These are phyloP conservation scores for Cairneyella variabilis DNA, from an alignment of 495 filamentous ascomycete genomes.

Conservation along the genomic window DNA sequence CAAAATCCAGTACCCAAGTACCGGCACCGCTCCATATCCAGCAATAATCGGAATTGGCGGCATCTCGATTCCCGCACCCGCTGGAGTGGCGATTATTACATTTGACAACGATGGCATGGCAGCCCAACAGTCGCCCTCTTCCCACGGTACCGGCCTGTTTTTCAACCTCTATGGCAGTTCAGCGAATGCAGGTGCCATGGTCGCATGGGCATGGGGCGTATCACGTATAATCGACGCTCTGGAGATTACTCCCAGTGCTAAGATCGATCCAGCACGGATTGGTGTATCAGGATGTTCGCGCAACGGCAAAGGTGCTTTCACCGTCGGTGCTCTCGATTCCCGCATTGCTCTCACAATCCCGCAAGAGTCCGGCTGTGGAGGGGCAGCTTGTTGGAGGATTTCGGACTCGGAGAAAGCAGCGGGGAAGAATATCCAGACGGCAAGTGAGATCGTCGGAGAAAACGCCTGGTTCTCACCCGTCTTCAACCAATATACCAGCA, in stretches of 20 bases:
- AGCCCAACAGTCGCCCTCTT: slow-evolving; percentile 32
- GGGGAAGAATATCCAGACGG: slow-evolving; percentile 48
- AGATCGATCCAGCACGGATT: slow-evolving; percentile 43
- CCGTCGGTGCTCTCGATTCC: slow-evolving; percentile 45
- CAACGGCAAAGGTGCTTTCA: slow-evolving; percentile 51
- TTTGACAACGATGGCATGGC: slow-evolving; percentile 49
- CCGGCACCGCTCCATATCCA: slow-evolving; percentile 32
- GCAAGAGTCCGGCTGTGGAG: slow-evolving; percentile 48
- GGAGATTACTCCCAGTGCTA: slow-evolving; percentile 36
- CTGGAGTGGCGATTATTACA: slow-evolving; percentile 39
- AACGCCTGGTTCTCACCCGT: slow-evolving; percentile 47
- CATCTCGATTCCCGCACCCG: slow-evolving; percentile 42
- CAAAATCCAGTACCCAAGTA: slow-evolving; percentile 32
- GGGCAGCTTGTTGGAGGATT: slow-evolving; percentile 49
- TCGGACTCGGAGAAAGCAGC: slow-evolving; percentile 36
- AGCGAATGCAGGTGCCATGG: slow-evolving; percentile 44
- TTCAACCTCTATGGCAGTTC: slow-evolving; percentile 43
- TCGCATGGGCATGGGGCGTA: slow-evolving; percentile 52
- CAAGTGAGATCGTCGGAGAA: slow-evolving; percentile 44
- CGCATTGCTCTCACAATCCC: slow-evolving; percentile 50
- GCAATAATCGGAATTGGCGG: slow-evolving; percentile 47
- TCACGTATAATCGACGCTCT: slow-evolving; percentile 49
- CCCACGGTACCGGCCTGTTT: slow-evolving; percentile 44
- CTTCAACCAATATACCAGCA: slow-evolving; percentile 39
- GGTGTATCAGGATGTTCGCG: slow-evolving; percentile 51